Evolutionary conservation across 2,329 filamentous ascomycete species (phyloP), one percentile per base, ranked within the genome.

Genomic region (Alternaria longipes): DNA sequence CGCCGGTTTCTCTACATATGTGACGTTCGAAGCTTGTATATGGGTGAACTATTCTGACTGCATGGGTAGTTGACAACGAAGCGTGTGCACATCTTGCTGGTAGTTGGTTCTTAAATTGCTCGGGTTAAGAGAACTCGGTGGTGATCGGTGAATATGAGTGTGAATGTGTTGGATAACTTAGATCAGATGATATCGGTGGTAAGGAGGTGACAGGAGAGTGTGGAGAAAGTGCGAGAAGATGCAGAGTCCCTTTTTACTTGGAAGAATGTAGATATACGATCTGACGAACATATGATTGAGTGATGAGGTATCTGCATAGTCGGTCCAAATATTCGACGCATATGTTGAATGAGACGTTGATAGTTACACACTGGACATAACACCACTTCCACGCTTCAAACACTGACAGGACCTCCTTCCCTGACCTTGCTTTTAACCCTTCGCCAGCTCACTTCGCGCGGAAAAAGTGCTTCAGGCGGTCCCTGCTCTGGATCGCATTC

Each of bases 401-500:
- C 56, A 18, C 59, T 62, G 5, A 51, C 50, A 30, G 34, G 47
- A n/a, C 34, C 53, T 4, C 55, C 32, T 18, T 16, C 41, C 50
- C 41, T 36, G 12, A 49, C 26, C 56, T 51, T 28, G 36, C 59
- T n/a, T 46, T 62, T 22, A 8, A 70, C 62, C 26, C 56, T 62
- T 1, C 60, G 55, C 69, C 66, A 69, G n/a, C 60, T 58, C n/a
- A 69, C 62, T 9, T 69, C 59, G 9, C 60, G 60, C 1, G 62
- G 54, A 47, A 72, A 72, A 5, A 72, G 55, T 16, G 69, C 68
- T 36, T 67, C 62, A 14, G 68, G 69, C 22, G 69, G 69, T 5
- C 60, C 68, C 41, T 72, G 69, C 4, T 62, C 68, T 7, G 66
- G 65, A 55, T 69, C 68, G 7, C 68, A 72, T 2, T 67, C 69